Conservation (phyloP, 495 filamentous ascomycete species). For the Penicillium alfredii region DNA sequence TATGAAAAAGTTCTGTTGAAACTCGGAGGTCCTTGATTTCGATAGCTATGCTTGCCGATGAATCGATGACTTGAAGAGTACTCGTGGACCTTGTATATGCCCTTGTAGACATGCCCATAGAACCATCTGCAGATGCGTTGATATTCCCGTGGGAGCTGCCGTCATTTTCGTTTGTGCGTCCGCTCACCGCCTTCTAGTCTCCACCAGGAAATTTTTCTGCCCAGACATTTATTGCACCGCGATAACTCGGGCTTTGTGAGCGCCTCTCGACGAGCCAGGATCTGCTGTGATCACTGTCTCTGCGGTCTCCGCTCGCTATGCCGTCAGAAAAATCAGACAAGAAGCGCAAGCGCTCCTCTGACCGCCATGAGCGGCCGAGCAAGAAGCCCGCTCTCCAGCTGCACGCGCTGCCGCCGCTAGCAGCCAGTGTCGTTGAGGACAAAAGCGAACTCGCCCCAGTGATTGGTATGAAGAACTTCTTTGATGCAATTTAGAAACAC, state of each 20-base stretch:
- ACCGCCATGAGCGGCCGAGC: constrained; percentile 47
- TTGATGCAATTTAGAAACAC: background rate
- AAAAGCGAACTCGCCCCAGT: constrained; percentile 58
- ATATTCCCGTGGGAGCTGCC: too few species aligned
- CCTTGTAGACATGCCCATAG: too few species aligned
- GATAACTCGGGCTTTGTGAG: constrained; percentile 9
- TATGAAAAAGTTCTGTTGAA: constrained; percentile 31
- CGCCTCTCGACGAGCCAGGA: constrained; percentile 7
- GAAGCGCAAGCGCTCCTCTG: constrained; percentile 66
- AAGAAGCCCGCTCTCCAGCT: constrained; percentile 58
- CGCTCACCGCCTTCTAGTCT: constrained; percentile 18
- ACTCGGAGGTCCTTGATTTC: constrained; percentile 25
- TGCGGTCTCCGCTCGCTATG: constrained; percentile 33
- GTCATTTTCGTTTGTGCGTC: constrained; percentile 24
- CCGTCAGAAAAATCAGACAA: constrained; percentile 50
- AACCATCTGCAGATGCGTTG: too few species aligned
- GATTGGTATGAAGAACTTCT: constrained; percentile 32
- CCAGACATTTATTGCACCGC: constrained; percentile 25
- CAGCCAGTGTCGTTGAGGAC: constrained; percentile 55
- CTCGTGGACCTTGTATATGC: background rate
- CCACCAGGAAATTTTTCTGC: constrained; percentile 27
- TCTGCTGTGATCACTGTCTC: background rate
- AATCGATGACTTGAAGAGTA: constrained; percentile 24
- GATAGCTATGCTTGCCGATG: constrained; percentile 25
- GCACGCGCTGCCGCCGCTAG: constrained; percentile 34